Conservation (phyloP, 345 rosid species). For the Gossypioides kirkii region DNA sequence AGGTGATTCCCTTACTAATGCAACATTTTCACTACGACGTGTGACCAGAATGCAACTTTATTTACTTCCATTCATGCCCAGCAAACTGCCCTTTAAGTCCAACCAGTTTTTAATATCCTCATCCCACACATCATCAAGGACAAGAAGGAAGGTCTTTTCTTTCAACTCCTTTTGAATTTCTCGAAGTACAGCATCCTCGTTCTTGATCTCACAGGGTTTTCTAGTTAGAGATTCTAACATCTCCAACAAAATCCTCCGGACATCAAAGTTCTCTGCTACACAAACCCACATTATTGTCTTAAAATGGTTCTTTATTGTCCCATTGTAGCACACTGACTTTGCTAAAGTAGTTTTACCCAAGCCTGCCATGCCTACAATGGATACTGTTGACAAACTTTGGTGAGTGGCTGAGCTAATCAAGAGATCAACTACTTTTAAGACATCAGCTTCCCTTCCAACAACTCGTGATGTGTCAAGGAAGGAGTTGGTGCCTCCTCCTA, state of each 20-base stretch:
- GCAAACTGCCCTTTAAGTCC: slow-evolving; percentile 7
- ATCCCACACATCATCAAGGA: slow-evolving; percentile 25
- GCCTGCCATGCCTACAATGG: slow-evolving; percentile 27
- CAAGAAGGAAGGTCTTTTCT: slow-evolving; percentile 11
- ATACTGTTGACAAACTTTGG: not conserved
- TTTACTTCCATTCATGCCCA: not conserved
- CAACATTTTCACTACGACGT: not conserved
- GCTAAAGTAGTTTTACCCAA: slow-evolving; percentile 28
- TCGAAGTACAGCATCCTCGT: not conserved
- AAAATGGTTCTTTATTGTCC: not conserved
- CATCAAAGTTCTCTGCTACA: slow-evolving; percentile 11
- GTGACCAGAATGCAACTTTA: slow-evolving; percentile 7
- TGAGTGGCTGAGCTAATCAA: not conserved
- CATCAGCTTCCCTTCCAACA: slow-evolving; percentile 17
- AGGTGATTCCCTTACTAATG: not conserved
- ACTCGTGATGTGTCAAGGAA: not conserved
- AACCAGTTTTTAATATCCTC: not conserved
- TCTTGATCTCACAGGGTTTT: not conserved
- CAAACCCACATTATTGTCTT: slow-evolving; percentile 10
- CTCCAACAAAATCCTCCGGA: not conserved
- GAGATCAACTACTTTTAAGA: not conserved
- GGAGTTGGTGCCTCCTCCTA: not conserved
- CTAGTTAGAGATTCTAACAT: slow-evolving; percentile 8
- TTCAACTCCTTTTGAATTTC: not conserved
- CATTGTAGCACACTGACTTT: not conserved